Base-by-base conservation (phyloP, 805 yeast species). In the Maudiozyma serrabonitensis region DNA sequence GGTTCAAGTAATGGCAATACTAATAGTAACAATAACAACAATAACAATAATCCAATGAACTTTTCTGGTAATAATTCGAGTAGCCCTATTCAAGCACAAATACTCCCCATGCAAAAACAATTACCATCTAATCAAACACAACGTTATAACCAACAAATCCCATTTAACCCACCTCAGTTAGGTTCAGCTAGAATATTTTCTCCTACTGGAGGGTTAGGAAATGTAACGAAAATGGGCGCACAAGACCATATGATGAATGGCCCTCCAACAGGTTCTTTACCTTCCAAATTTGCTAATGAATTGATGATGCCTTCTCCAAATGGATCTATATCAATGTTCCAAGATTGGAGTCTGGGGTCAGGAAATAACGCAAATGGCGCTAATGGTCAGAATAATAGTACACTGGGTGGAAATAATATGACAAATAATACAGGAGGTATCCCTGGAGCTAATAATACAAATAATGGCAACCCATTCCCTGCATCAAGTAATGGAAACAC, bases 211-310 rank as follows among this genome's bases (percentile, higher is more conserved):
- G 45, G 45, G 16, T 12, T 42, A 16, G 32, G 32, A n/a, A 23
- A 23, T 41, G 16, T 41, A 25, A n/a, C 35, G 8, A 42, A 26
- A 15, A n/a, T 31, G 11, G 45, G 37, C 8, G 28, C 11, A 11
- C 35, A 42, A 15, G 46, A 40, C 15, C 47, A 16, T 43, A 41
- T 41, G 25, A 31, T 32, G 43, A 47, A 43, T 31, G 63, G 63
- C 3, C 66, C 67, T 16, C 47, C 50, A 19, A 59, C 62, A 4
- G 67, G 66, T 3, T 54, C 62, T 12, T 48, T 59, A 41, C 67
- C 63, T 11, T 63, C 69, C 1, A 64, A 65, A 43, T 67, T 63
- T 50, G 65, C 63, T 26, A 66, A 63, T 43, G 70, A 64, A 47
- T 52, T 63, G 38, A 59, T 63, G 55, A 61, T 60, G 25, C 62